phyloP scores from a whole-genome alignment of 371 early-diverging fungal species.

The Paraphysoderma sedebokerense region DNA sequence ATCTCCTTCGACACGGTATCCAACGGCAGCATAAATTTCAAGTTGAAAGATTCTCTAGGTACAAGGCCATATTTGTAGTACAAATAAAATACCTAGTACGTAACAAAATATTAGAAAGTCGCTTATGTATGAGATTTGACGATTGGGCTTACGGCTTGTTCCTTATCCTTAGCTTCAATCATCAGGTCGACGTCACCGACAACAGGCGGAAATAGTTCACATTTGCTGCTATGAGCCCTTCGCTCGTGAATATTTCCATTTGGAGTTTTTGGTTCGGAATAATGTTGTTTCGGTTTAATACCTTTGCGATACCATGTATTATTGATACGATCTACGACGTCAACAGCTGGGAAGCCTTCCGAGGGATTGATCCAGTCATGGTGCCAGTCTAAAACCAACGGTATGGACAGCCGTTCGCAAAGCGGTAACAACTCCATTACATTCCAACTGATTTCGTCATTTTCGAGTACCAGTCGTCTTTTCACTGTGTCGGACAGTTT shows the following conservation, averaged over 20 bases:
- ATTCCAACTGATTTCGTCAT: constrained; percentile 25
- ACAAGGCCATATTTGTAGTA: constrained; percentile 19
- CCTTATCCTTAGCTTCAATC: constrained; percentile 37
- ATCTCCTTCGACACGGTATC: too few species aligned
- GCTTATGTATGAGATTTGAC: not conserved
- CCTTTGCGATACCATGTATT: constrained; percentile 21
- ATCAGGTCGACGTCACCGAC: constrained; percentile 28
- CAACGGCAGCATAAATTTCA: too few species aligned
- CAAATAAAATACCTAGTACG: constrained; percentile 27
- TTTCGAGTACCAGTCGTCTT: constrained; percentile 20
- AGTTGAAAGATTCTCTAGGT: too few species aligned
- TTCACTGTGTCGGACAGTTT: constrained; percentile 15
- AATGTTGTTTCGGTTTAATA: constrained; percentile 30
- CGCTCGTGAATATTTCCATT: constrained; percentile 16
- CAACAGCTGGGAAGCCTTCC: too few species aligned
- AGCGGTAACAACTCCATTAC: constrained; percentile 24
- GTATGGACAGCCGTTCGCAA: constrained; percentile 19
- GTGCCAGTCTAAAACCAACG: constrained; percentile 28
- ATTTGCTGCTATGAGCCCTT: constrained; percentile 19
- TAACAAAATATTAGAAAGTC: constrained; percentile 3
- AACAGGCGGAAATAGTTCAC: constrained; percentile 20
- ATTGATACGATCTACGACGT: too few species aligned
- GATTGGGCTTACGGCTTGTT: constrained; percentile 6
- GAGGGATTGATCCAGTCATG: not conserved
- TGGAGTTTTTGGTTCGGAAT: constrained; percentile 23